Base-by-base conservation (phyloP, 306 rosid genomes). In the Vigna angularis region DNA sequence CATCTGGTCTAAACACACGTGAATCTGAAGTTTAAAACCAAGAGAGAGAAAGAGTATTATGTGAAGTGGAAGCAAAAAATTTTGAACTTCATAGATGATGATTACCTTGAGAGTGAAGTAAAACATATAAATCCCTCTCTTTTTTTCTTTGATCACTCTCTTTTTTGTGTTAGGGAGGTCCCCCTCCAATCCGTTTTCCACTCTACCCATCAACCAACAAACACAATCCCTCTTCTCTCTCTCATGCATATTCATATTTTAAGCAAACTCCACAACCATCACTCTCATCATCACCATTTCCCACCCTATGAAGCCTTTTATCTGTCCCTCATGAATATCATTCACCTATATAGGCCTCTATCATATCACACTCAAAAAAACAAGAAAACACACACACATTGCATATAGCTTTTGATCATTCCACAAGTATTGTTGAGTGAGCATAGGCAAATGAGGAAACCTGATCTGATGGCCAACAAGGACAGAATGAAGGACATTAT, bases 141-240 rank as follows among this genome's bases (percentile, higher is more conserved):
- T 63, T 47, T 40, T 61, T 64, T 78, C 58, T 72, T 28, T 82
- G 44, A 59, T 55, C 16, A 75, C 82, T 80, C 62, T 83, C 80
- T 84, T 36, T 76, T 79, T 66, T 83, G 80, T 34, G 59, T 59
- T 80, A 74, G 30, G 86, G 88, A 89, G 97, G 97, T 86, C 94
- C 97, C 90, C 97, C 84, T 89, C 92, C 91, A 89, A 89, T 89
- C 93, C 92, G 92, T 91, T 91, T 88, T 74, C 88, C 92, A 91
- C 93, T 89, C 97, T 74, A 89, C 89, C 90, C 78, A 81, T 79
- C 86, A 70, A 79, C 89, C 90, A 89, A 89, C 94, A 83, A 89
- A 89, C 89, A 86, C 77, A 79, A 79, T 45, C 44, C 50, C 59
- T 26, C 79, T 34, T 44, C 62, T 75, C 77, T 74, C 74, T 75